A percentile compares a stretch with the other conserved stretches of the same genome.
Conservation (phyloP, 768 basidiomycete species). For the Mrakia blollopis region DNA sequence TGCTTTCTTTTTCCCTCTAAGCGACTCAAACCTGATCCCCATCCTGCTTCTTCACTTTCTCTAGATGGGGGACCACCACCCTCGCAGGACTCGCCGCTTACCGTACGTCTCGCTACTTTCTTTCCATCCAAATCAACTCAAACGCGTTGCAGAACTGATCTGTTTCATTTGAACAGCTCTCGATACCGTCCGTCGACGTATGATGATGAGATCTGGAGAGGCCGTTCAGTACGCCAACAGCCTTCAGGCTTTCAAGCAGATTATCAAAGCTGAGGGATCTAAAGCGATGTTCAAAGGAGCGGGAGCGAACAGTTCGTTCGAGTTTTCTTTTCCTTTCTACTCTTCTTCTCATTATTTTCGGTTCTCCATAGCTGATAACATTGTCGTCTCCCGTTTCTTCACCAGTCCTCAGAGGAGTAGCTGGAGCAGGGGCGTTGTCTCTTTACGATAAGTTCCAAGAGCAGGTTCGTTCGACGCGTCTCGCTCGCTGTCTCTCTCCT, state of each 20-base stretch:
- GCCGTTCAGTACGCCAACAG: conserved; percentile 95
- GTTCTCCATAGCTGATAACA: too few relatives aligned
- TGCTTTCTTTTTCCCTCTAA: not conserved
- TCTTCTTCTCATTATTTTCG: not conserved
- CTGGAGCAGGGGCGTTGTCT: conserved; percentile 98
- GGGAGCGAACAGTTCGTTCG: not conserved
- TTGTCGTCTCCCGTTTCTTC: not conserved
- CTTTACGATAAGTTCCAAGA: conserved; percentile 98
- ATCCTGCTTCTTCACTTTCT: not conserved
- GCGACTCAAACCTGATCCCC: not conserved
- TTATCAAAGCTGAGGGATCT: conserved; percentile 82
- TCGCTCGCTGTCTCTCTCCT: not conserved
- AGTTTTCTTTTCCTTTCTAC: not conserved
- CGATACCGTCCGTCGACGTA: conserved; percentile 78
- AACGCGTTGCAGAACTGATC: too few relatives aligned
- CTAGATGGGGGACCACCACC: not conserved
- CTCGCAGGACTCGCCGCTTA: conserved; percentile 35
- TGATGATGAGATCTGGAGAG: conserved; percentile 99
- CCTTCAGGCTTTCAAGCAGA: conserved; percentile 93
- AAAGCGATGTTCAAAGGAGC: conserved; percentile 94
- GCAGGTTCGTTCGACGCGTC: conserved; percentile 20
- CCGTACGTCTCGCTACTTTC: conserved; percentile 3
- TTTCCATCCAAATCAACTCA: too few relatives aligned
- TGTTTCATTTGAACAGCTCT: conserved; percentile 24
- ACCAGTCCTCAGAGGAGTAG: conserved; percentile 30